A percentile compares a stretch with the other conserved stretches of the same genome.
phyloP scores from a whole-genome alignment of 1,284 basidiomycete genomes.

The Termitomyces sp. region DNA sequence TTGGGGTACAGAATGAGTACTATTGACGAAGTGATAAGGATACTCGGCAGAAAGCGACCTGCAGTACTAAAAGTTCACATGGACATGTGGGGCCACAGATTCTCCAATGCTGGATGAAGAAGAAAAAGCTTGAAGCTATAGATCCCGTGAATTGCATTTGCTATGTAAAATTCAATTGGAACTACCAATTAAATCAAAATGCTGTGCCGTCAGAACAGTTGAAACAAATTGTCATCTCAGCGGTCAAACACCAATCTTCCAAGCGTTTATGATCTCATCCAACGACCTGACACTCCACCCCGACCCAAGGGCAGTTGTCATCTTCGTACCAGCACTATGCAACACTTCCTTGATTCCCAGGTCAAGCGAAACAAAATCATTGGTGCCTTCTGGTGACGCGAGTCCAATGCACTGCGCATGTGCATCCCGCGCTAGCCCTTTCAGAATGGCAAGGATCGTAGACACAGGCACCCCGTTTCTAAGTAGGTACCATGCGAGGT shows the following conservation, averaged over 20 bases:
- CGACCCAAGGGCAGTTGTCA: slow-evolving; percentile 59
- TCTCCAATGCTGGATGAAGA: too few relatives aligned
- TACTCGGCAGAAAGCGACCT: too few relatives aligned
- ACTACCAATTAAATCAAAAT: neutral
- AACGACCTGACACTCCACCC: slow-evolving; percentile 64
- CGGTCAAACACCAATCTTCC: slow-evolving; percentile 30
- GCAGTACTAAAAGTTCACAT: too few relatives aligned
- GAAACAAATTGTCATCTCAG: neutral
- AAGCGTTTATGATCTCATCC: slow-evolving; percentile 55
- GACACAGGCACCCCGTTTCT: slow-evolving; percentile 65
- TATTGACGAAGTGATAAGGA: too few relatives aligned
- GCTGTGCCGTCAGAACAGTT: neutral
- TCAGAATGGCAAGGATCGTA: slow-evolving; percentile 53
- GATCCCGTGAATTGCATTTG: neutral
- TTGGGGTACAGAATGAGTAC: neutral
- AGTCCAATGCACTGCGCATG: slow-evolving; percentile 46
- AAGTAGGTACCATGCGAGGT: slow-evolving; percentile 56
- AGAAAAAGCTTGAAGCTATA: too few relatives aligned
- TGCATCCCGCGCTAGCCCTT: slow-evolving; percentile 54
- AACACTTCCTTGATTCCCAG: slow-evolving; percentile 64
- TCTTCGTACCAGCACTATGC: slow-evolving; percentile 60
- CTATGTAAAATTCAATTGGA: neutral
- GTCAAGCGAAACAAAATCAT: slow-evolving; percentile 42
- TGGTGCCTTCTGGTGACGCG: slow-evolving; percentile 48
- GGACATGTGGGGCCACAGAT: too few relatives aligned